Evolutionary conservation across 2,329 filamentous ascomycete species (phyloP), one percentile per base, ranked within the genome.

Genomic region (Dactylellina leptospora): DNA sequence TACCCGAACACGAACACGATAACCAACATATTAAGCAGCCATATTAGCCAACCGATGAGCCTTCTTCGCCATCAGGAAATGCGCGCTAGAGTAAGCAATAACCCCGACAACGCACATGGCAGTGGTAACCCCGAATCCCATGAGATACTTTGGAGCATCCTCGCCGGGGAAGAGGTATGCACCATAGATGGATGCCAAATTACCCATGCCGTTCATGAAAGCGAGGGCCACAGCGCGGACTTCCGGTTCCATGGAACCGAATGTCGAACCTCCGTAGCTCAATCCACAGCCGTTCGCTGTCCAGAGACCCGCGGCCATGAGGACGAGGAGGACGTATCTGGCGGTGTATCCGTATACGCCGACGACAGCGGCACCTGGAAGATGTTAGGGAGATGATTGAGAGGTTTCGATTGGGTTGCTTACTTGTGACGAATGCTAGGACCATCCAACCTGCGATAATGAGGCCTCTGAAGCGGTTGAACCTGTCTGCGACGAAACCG

Each of bases 281-380:
- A 87, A 79, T 0, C 82, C 80, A 1, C 83, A 79, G 0, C 82
- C 84, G 74, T 86, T 86, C 1, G 82, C 81, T 0, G 82, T 79
- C 84, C 83, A 86, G 0, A 86, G 79, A 0, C 84, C 85, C 0
- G 83, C 81, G 0, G 84, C 84, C 83, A 86, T 85, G 61, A 86
- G 79, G 1, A 86, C 83, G 0, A 87, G 80, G 0, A 86, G 79
- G 0, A 80, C 83, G 73, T 87, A 87, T 3, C 85, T 80, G 0
- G 83, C 84, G 0, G 79, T 83, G 77, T 82, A 84, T 76, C 83
- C 78, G 77, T 85, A 85, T 2, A 85, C 80, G 4, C 68, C 75
- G 68, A 82, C 83, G 16, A 80, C 81, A 27, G 81, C 47, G 13
- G 58, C 66, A 38, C 53, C 50, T 54, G n/a, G 2, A 38, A 38